A percentile compares a stretch with the other conserved stretches of the same genome.
These are phyloP conservation scores for Coemansia guatemalensis DNA, from an alignment of 192 early-diverging fungal genomes.

Conservation along the genomic window DNA sequence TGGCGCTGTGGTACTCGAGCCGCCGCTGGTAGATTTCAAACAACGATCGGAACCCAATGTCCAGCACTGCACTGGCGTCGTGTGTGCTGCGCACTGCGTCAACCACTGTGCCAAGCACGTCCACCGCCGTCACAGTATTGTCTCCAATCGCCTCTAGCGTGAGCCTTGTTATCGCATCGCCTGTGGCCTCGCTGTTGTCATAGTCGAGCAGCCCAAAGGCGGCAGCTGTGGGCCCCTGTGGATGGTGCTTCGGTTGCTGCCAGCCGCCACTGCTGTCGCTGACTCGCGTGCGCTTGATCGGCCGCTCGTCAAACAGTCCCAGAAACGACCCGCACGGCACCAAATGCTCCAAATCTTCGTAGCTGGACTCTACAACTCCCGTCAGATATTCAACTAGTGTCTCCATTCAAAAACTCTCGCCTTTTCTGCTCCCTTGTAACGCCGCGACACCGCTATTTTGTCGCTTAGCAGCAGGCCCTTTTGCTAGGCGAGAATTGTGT, in stretches of 20 bases:
- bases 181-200: slow-evolving; percentile 48
- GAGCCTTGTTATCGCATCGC: slow-evolving; percentile 25
- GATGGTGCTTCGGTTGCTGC: neutral
- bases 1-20: slow-evolving; percentile 45
- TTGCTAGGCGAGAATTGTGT: neutral
- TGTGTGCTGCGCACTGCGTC: slow-evolving; percentile 48
- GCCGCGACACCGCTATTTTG: neutral
- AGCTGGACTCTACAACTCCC: slow-evolving; percentile 47
- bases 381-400: slow-evolving; percentile 33
- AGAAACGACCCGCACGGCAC: slow-evolving; percentile 53
- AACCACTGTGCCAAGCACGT: slow-evolving; percentile 37
- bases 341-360: slow-evolving; percentile 47
- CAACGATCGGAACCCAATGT: slow-evolving; percentile 47
- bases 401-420: slow-evolving; percentile 23
- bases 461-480: neutral
- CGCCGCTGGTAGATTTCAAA: slow-evolving; percentile 47
- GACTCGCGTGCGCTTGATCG: slow-evolving; percentile 40
- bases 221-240: neutral
- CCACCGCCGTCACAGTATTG: slow-evolving; percentile 11
- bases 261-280: neutral
- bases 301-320: slow-evolving; percentile 52
- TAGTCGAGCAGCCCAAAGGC: slow-evolving; percentile 30
- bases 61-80: slow-evolving; percentile 45
- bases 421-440: neutral
- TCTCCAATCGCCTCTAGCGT: slow-evolving; percentile 23